These are phyloP conservation scores for Fraxinus americana DNA, from an alignment of 257 asterid genomes.

Conservation along the genomic window DNA sequence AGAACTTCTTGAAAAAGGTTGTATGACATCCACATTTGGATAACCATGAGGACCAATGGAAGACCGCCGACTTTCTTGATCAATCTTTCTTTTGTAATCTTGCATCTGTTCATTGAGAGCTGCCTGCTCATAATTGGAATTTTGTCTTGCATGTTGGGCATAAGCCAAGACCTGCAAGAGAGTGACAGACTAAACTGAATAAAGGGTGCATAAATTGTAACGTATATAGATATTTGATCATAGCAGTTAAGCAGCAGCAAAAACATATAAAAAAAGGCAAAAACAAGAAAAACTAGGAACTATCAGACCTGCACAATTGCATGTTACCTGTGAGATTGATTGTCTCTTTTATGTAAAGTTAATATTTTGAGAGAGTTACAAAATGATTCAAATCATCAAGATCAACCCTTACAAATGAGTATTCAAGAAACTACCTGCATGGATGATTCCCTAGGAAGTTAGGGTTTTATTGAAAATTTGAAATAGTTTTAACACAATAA, in stretches of 20 bases:
- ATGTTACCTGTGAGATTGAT: background rate
- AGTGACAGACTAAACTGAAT: slow-evolving; percentile 4
- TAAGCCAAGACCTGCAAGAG: slow-evolving; percentile 70
- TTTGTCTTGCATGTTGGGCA: slow-evolving; percentile 76
- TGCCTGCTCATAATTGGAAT: slow-evolving; percentile 71
- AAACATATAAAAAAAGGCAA: background rate
- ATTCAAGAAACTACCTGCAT: background rate
- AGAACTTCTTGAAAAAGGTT: slow-evolving; percentile 59
- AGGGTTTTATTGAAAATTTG: background rate
- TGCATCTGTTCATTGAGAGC: slow-evolving; percentile 81
- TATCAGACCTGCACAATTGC: background rate
- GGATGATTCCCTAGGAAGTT: background rate
- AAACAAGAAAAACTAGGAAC: background rate
- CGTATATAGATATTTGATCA: background rate
- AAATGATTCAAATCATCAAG: background rate
- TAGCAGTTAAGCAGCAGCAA: background rate
- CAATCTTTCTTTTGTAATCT: slow-evolving; percentile 67
- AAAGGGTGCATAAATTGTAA: slow-evolving; percentile 2
- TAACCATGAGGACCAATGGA: slow-evolving; percentile 43
- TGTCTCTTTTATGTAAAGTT: background rate
- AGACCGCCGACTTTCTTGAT: slow-evolving; percentile 57
- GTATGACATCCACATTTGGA: slow-evolving; percentile 47
- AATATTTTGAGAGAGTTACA: background rate
- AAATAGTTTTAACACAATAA: background rate
- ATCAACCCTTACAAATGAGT: background rate